Conservation (phyloP, 2,329 filamentous ascomycete genomes). For the Pyrenochaeta sp. region DNA sequence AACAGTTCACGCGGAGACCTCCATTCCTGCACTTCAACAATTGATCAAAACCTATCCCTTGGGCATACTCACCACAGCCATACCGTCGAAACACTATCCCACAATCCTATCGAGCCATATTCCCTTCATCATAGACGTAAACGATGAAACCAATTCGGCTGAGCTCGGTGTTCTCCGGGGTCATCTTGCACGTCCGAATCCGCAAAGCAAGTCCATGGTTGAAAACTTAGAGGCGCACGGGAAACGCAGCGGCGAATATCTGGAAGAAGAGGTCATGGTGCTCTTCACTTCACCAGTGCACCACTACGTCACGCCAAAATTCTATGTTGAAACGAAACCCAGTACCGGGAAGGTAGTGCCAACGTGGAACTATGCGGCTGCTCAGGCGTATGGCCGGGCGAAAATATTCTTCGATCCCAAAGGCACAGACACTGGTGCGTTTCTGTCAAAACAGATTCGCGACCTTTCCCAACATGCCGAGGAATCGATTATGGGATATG, state of each 20-base stretch:
- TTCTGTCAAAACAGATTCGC: constrained; percentile 61
- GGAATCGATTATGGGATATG: constrained; percentile 64
- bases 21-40: constrained; percentile 59
- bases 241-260: constrained; percentile 7
- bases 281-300: constrained; percentile 68
- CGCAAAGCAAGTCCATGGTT: constrained; percentile 69
- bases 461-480: constrained; percentile 64
- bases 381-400: constrained; percentile 68
- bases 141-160: constrained; percentile 47
- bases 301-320: constrained; percentile 71
- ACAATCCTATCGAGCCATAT: constrained; percentile 35
- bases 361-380: constrained; percentile 75
- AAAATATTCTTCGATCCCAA: constrained; percentile 63
- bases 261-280: constrained; percentile 65
- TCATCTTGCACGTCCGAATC: constrained; percentile 70
- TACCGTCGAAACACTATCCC: constrained; percentile 43
- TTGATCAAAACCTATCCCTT: constrained; percentile 67
- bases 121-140: constrained; percentile 49
- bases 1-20: constrained; percentile 55
- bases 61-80: constrained; percentile 69
- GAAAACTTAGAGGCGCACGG: constrained; percentile 54
- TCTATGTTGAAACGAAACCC: constrained; percentile 73
- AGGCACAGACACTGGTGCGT: constrained; percentile 55
- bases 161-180: constrained; percentile 62
- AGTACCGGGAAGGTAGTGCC: constrained; percentile 71